Evolutionary conservation across 176 grass and related monocot species (phyloP).

Genomic region (Olyra latifolia): DNA sequence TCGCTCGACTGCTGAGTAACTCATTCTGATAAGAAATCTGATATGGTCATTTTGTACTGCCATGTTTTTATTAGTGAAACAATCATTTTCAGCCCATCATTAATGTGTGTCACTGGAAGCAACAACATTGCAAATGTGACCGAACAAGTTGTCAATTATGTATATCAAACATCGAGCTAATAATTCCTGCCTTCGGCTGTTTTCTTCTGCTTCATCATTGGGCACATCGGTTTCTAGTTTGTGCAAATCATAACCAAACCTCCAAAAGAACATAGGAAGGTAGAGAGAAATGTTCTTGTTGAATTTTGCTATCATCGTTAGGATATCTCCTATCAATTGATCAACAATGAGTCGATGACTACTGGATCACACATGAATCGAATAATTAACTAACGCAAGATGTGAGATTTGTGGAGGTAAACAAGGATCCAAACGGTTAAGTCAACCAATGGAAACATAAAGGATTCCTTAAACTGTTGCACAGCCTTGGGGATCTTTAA

Average conservation of each 20-base stretch:
- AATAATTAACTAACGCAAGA: background rate
- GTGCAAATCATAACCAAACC: conserved; percentile 8
- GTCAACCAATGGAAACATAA: conserved; percentile 24
- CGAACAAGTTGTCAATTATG: conserved; percentile 9
- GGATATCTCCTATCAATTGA: background rate
- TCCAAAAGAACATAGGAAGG: background rate
- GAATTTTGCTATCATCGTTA: background rate
- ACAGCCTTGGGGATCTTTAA: background rate
- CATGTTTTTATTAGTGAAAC: conserved; percentile 17
- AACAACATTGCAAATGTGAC: conserved; percentile 33
- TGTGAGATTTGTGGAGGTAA: background rate
- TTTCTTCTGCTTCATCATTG: conserved; percentile 11
- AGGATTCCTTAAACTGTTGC: conserved; percentile 23
- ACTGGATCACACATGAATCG: background rate
- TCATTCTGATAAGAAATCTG: conserved; percentile 17
- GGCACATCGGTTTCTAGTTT: background rate
- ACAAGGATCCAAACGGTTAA: conserved; percentile 1
- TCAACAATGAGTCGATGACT: background rate
- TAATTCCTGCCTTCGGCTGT: conserved; percentile 15
- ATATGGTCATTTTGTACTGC: conserved; percentile 26
- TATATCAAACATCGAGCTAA: conserved; percentile 7
- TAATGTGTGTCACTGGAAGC: conserved; percentile 46
- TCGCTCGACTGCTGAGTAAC: conserved; percentile 8
- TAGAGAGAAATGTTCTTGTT: background rate
- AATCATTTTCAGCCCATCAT: conserved; percentile 45